Evolutionary conservation across 345 rosid genomes (phyloP).

Genomic region (Melastoma malabathricum): DNA sequence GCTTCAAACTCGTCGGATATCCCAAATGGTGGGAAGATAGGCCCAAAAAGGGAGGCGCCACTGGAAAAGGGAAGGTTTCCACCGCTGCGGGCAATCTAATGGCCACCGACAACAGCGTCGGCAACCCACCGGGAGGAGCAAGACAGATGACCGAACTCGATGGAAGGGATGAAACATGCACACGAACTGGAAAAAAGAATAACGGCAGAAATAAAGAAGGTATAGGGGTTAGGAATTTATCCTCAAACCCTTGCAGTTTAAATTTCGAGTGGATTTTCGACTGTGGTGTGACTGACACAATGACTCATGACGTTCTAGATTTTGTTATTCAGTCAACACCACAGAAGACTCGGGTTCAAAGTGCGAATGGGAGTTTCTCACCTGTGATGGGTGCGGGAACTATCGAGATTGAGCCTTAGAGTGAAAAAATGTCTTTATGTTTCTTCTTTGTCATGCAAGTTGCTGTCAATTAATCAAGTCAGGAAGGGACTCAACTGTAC

Average conservation of each 20-base stretch:
- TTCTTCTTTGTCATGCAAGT: background rate
- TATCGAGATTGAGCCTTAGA: background rate
- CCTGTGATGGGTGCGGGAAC: background rate
- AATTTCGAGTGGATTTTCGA: conserved; percentile 11
- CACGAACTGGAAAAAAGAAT: too few relatives aligned
- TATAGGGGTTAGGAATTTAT: too few relatives aligned
- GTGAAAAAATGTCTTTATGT: background rate
- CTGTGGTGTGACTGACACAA: background rate
- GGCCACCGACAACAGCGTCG: background rate
- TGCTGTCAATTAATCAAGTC: background rate
- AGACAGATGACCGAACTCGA: background rate
- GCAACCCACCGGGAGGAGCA: too few relatives aligned
- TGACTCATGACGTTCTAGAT: background rate
- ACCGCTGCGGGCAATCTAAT: background rate
- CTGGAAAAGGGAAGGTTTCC: too few relatives aligned
- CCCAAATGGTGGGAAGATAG: too few relatives aligned
- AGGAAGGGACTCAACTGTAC: background rate
- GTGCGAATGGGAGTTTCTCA: conserved; percentile 3
- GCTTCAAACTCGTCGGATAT: too few relatives aligned
- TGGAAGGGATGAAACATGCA: too few relatives aligned
- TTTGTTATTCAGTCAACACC: background rate
- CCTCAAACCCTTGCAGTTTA: too few relatives aligned
- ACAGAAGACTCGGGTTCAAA: background rate
- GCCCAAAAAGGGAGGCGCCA: too few relatives aligned
- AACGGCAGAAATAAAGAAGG: background rate